Evolutionary conservation across 2,329 filamentous ascomycete genomes (phyloP).

Genomic region (Lachnellula occidentalis): DNA sequence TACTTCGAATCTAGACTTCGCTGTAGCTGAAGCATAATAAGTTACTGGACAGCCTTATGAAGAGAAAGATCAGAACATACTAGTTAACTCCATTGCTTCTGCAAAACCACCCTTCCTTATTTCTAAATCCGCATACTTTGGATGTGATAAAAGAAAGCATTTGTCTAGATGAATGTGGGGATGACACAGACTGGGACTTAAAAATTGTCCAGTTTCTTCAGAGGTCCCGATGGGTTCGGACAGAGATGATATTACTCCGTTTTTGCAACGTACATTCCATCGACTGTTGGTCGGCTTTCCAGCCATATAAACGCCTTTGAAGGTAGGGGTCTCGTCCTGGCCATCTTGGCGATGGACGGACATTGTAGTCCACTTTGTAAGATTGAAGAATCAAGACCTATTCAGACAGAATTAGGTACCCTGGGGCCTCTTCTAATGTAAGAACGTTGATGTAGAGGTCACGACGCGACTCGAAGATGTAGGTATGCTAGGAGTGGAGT

Average conservation of each 20-base stretch:
- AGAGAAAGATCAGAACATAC: constrained; percentile 17
- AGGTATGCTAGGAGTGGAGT: too few relatives aligned
- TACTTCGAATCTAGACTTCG: constrained; percentile 57
- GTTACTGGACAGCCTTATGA: neutral
- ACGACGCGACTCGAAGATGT: too few relatives aligned
- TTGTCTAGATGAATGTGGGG: constrained; percentile 71
- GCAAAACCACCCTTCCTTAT: constrained; percentile 56
- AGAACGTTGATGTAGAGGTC: too few relatives aligned
- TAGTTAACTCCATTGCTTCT: constrained; percentile 57
- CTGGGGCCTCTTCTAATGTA: too few relatives aligned
- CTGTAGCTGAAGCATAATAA: constrained; percentile 33
- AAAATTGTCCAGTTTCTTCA: constrained; percentile 26
- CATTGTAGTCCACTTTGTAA: neutral
- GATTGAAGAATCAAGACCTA: too few relatives aligned
- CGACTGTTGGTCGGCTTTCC: constrained; percentile 24
- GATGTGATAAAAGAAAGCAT: constrained; percentile 53
- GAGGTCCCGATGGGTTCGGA: constrained; percentile 12
- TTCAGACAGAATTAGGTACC: too few relatives aligned
- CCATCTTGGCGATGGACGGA: neutral
- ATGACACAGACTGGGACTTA: constrained; percentile 58
- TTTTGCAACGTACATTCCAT: constrained; percentile 31
- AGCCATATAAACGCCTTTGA: constrained; percentile 29
- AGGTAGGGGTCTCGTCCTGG: neutral
- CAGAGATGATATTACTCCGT: constrained; percentile 28
- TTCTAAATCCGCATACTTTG: constrained; percentile 54